Base-by-base conservation (phyloP, 2,329 filamentous ascomycete genomes). In the Claviceps maximensis region DNA sequence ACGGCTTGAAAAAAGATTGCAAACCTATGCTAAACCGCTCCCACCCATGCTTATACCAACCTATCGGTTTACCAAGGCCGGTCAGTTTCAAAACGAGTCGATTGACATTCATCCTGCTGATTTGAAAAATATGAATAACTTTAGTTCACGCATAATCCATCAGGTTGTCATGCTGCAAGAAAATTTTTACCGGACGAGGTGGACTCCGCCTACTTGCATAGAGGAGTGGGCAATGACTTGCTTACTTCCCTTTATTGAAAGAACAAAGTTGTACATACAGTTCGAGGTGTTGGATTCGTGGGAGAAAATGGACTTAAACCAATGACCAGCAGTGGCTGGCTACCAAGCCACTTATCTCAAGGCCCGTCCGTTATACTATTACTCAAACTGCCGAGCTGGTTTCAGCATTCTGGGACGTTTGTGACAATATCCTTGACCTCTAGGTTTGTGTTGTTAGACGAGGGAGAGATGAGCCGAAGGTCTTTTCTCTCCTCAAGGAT, bases 391-490 rank as follows among this genome's bases (percentile, higher is more conserved):
- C 17, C 23, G 19, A 47, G 17, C 36, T 46, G 29, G 33, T 23
- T 21, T 13, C n/a, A 36, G 5, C 8, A 27, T 46, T n/a, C n/a
- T n/a, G 9, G n/a, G 41, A 19, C 9, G 19, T 25, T 47, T 23
- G 33, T 15, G n/a, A 15, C 10, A 47, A 23, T 50, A 21, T 19
- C 29, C 25, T 17, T n/a, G 27, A 36, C 15, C 23, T 53, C 49
- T 29, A 8, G 12, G n/a, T 15, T 27, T 45, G 23, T 47, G 44
- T 15, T 31, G 23, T 29, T 41, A 29, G 49, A 27, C 44, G 29
- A 41, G 48, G 49, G 29, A 38, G 42, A 47, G 41, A 42, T 49
- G 51, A 50, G 54, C 47, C 47, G 40, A 40, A 38, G 23, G 13
- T n/a, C 47, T 27, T 17, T 33, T 36, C 25, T 19, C 46, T 27